Base-by-base conservation (phyloP, 768 basidiomycete genomes). In the Kwoniella europaea region DNA sequence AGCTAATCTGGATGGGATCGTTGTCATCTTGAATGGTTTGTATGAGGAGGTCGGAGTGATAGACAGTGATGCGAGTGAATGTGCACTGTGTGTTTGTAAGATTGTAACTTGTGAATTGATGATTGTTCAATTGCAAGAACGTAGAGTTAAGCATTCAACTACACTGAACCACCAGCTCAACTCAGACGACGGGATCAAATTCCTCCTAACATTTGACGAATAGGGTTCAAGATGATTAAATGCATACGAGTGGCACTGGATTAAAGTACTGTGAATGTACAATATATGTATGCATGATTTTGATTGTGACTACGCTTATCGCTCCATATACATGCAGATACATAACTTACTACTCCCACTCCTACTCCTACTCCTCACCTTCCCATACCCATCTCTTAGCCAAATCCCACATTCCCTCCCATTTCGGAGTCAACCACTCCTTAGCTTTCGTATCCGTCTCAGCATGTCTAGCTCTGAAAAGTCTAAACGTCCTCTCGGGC, bases 401-500 rank as follows among this genome's bases (percentile, higher is more conserved):
- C 83, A 92, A 88, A 82, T 98, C 96, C 95, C 95, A 98, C 82
- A 94, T 92, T 0, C 93, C 92, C 59, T 90, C 90, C 83, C 94
- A 82, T 86, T 90, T 93, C 69, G 88, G 87, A 1, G 95, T 95
- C 29, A 98, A 86, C 61, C 89, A 86, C 75, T 97, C 95, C 84
- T 92, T 92, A 13, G 93, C 96, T 46, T 90, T 87, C 24, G 87
- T 85, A 82, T 99, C 97, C 57, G 76, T 74, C 56, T 86, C 85
- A 55, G 81, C 82, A 65, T 83, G 84, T 67, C 81, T 90, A 43
- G 91, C 90, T 80, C 89, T 91, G 85, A 97, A 98, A 65, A 85
- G 85, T 78, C 83, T 89, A 84, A 94, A 98, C 63, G 88, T 86
- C 55, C 92, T 86, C 76, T 98, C 94, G 68, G 92, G 87, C 68